Evolutionary conservation across 1,284 basidiomycete species (phyloP).

Genomic region (Trametes polyzona): DNA sequence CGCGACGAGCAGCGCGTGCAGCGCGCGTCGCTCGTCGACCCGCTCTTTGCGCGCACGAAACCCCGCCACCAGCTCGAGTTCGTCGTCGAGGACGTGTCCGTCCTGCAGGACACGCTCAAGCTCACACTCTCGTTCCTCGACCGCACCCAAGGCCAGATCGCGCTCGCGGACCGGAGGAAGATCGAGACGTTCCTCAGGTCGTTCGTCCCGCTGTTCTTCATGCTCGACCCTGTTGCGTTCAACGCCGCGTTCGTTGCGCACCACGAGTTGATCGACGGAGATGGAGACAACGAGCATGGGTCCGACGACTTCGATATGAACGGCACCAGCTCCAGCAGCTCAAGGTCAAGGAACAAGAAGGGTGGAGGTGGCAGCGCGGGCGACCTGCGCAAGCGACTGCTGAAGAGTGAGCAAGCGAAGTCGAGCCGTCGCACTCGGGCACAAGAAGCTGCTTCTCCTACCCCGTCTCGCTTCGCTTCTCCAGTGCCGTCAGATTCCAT

Average conservation of each 20-base stretch:
- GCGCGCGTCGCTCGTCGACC: slow-evolving; percentile 77
- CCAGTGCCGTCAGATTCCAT: slow-evolving; percentile 55
- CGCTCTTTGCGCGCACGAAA: slow-evolving; percentile 72
- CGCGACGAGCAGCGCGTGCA: slow-evolving; percentile 86
- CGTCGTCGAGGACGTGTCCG: slow-evolving; percentile 74
- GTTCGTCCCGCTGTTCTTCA: slow-evolving; percentile 78
- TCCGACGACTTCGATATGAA: slow-evolving; percentile 55
- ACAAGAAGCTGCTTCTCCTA: slow-evolving; percentile 43
- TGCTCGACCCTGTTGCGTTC: slow-evolving; percentile 71
- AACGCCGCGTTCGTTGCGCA: slow-evolving; percentile 65
- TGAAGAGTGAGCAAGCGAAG: slow-evolving; percentile 82
- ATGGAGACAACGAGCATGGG: slow-evolving; percentile 51
- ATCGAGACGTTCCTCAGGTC: slow-evolving; percentile 86
- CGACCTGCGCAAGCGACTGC: slow-evolving; percentile 72
- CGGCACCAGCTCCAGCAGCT: slow-evolving; percentile 38
- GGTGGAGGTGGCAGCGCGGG: slow-evolving; percentile 48
- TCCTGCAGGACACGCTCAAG: slow-evolving; percentile 88
- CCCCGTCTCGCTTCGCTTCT: slow-evolving; percentile 57
- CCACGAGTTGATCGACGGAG: slow-evolving; percentile 48
- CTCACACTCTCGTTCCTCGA: slow-evolving; percentile 92
- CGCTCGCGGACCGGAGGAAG: slow-evolving; percentile 73
- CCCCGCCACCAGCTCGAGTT: slow-evolving; percentile 84
- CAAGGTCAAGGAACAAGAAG: slow-evolving; percentile 44
- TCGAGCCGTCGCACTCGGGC: slow-evolving; percentile 61
- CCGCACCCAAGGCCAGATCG: slow-evolving; percentile 79